phyloP scores from a whole-genome alignment of 1,139 yeast genomes.

The Saccharomyces uvarum region DNA sequence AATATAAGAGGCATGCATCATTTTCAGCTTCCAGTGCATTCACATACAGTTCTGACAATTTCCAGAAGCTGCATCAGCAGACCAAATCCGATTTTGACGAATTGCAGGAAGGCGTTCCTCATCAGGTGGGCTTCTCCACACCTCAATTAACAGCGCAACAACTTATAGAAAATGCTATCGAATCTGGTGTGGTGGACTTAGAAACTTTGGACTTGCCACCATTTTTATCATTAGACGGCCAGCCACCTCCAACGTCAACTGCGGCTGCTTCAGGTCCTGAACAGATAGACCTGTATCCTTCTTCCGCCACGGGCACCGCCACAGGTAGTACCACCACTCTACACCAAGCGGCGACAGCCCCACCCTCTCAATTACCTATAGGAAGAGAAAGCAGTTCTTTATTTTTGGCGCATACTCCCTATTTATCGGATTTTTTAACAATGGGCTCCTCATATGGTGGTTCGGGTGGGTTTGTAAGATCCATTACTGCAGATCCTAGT shows the following conservation, averaged over 20 bases:
- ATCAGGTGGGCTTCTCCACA: constrained; percentile 69
- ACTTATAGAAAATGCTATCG: constrained; percentile 30
- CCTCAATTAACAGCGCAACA: constrained; percentile 54
- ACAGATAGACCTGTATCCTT: constrained; percentile 2
- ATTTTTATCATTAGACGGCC: constrained; percentile 1
- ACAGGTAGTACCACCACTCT: not conserved
- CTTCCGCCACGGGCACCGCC: constrained; percentile 1
- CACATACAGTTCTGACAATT: constrained; percentile 44
- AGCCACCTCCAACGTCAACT: not conserved
- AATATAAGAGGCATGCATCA: constrained; percentile 56
- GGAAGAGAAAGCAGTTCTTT: not conserved
- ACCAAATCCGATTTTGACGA: constrained; percentile 13
- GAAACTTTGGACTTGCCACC: constrained; percentile 5
- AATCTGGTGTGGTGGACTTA: constrained; percentile 12
- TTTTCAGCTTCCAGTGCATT: constrained; percentile 73
- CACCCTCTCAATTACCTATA: constrained; percentile 8
- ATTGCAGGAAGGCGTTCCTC: constrained; percentile 32
- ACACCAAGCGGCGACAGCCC: constrained; percentile 1
- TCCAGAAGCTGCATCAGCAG: constrained; percentile 3
- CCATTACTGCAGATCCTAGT: constrained; percentile 15
- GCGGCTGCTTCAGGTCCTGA: not conserved
- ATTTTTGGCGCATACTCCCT: not conserved
- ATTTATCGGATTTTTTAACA: constrained; percentile 27
- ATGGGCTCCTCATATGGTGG: constrained; percentile 30
- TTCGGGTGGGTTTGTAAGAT: constrained; percentile 23